Evolutionary conservation across 2,329 filamentous ascomycete genomes (phyloP), one percentile per base, ranked within the genome.

Genomic region (Neonectria hederae): DNA sequence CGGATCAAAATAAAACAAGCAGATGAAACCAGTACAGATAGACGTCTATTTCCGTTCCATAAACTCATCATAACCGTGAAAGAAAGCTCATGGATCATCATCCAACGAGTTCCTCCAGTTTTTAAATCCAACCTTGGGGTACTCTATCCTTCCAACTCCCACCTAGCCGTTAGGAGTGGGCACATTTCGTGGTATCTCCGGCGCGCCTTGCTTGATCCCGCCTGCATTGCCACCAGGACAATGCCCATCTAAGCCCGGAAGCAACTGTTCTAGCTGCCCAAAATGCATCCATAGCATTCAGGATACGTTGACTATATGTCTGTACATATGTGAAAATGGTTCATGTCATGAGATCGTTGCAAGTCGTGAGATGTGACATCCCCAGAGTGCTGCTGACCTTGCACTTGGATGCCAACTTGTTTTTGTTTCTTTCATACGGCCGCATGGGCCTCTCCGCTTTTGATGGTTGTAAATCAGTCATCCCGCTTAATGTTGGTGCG

Each of bases 401-500:
- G 55, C 43, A 54, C 30, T 9, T 59, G 54, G 48, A 59, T 40
- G 51, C 26, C 43, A 51, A 19, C 35, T n/a, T 38, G 17, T 10
- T 51, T 24, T 46, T 28, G 42, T 43, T 28, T 45, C 48, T 26
- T 54, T 54, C 8, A 13, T 19, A 8, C 26, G 21, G 11, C 48
- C 28, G 10, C 11, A 6, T 22, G 19, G 21, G 43, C n/a, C 52
- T 24, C 19, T 26, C 6, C 21, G 30, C 22, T 43, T 22, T 52
- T 6, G 17, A 48, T 35, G 21, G 21, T 52, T 35, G 21, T 32
- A 14, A 32, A 51, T 73, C 55, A 83, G 24, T 82, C 77, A 19
- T 82, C 80, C 24, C 75, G 74, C 62, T 74, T 76, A 64, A 81
- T 75, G 62, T 78, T 77, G 62, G 77, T 76, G 22, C 77, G 74